Conservation (phyloP, 257 asterid species). For the Eustoma russellianum region DNA sequence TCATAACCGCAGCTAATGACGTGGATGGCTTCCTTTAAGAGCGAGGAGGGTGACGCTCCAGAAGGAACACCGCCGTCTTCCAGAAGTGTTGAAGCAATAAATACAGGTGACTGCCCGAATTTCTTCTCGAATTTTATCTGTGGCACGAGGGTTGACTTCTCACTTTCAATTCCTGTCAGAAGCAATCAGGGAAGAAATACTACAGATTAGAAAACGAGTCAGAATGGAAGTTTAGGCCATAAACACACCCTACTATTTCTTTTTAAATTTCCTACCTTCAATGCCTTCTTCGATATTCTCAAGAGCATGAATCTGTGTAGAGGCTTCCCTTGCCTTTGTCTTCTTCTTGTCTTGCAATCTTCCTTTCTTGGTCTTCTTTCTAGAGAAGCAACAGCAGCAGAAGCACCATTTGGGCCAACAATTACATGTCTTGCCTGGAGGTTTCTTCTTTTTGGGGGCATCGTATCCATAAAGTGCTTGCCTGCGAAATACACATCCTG, state of each 20-base stretch:
- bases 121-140: constrained; percentile 81
- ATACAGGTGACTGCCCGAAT: constrained; percentile 92
- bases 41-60: constrained; percentile 91
- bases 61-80: constrained; percentile 88
- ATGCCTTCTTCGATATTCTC: constrained; percentile 94
- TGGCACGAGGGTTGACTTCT: constrained; percentile 73
- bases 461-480: constrained; percentile 92
- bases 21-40: constrained; percentile 93
- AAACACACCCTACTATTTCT: too few relatives aligned
- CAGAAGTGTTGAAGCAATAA: constrained; percentile 74
- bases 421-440: constrained; percentile 91
- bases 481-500: constrained; percentile 94
- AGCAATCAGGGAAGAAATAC: constrained; percentile 1
- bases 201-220: neutral
- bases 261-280: constrained; percentile 71
- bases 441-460: constrained; percentile 84
- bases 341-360: constrained; percentile 67
- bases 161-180: constrained; percentile 65
- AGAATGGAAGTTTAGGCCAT: too few relatives aligned
- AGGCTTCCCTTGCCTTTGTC: constrained; percentile 54
- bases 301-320: constrained; percentile 91
- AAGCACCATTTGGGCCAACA: constrained; percentile 87
- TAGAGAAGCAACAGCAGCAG: constrained; percentile 49
- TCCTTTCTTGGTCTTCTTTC: constrained; percentile 51
- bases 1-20: constrained; percentile 96